Percentiles rank a stretch among this genome's conserved stretches.
phyloP scores from a whole-genome alignment of 139 green algal species.

The Chlorokybus atmophyticus region DNA sequence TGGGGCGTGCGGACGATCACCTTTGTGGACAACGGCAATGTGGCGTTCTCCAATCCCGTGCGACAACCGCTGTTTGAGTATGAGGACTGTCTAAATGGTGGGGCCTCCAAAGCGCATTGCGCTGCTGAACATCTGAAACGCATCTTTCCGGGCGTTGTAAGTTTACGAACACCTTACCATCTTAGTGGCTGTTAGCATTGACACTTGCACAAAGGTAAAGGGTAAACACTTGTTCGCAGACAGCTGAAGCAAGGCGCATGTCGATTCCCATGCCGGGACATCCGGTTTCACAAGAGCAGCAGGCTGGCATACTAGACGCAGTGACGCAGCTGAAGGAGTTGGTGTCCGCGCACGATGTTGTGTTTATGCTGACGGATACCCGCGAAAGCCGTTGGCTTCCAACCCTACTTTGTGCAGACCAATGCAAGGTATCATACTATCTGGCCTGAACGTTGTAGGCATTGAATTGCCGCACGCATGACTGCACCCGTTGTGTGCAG shows the following conservation, averaged over 20 bases:
- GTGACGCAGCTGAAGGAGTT: conserved; percentile 41
- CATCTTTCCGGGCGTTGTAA: conserved; percentile 34
- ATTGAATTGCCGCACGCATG: too few species aligned
- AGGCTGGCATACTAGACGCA: not conserved
- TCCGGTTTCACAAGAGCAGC: conserved; percentile 1
- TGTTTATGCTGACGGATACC: conserved; percentile 94
- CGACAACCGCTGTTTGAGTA: conserved; percentile 79
- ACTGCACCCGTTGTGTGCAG: conserved; percentile 8
- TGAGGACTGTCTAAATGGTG: conserved; percentile 75
- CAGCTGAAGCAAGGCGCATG: conserved; percentile 3
- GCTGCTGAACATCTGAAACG: conserved; percentile 56
- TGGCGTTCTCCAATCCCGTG: conserved; percentile 70
- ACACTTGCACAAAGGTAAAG: too few species aligned
- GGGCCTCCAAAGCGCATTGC: conserved; percentile 66
- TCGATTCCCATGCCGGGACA: conserved; percentile 26
- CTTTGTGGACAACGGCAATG: conserved; percentile 55
- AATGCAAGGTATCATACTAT: conserved; percentile 27
- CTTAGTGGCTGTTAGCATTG: too few species aligned
- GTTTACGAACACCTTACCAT: not conserved
- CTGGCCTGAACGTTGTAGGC: too few species aligned
- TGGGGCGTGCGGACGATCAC: conserved; percentile 82
- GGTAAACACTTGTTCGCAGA: too few species aligned
- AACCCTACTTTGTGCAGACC: conserved; percentile 55
- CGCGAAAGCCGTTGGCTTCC: conserved; percentile 86
- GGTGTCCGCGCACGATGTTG: conserved; percentile 55